Evolutionary conservation across 225 moss, liverwort and hornwort genomes (phyloP), one percentile per base, ranked within the genome.

Genomic region (Physcomitrium patens): DNA sequence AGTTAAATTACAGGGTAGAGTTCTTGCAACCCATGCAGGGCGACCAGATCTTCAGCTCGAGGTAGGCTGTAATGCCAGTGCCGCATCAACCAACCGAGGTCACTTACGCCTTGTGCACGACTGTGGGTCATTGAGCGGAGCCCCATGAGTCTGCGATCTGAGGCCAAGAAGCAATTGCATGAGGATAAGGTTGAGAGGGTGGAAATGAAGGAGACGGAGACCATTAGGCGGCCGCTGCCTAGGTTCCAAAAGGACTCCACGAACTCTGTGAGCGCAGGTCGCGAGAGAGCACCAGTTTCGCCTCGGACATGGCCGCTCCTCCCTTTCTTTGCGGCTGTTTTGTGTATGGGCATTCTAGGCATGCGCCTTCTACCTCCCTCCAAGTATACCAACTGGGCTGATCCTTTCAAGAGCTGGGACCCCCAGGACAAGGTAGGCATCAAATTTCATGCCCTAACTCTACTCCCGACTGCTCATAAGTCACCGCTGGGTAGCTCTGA

Each of bases 241-340:
- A 55, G 84, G 71, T 85, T 68, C 57, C 84, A 78, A 60, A 85
- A 85, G 52, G 84, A 85, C 63, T 71, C 84, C 1, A 81, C 80
- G 8, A 81, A 85, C 75, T 81, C 78, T 13, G 71, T 85, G 41
- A 85, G 84, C 50, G 80, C 71, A 23, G 75, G 74, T 31, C 77
- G 84, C 5, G 84, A 84, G 41, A 65, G 84, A 77, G 77, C 80
- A 0, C 27, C 50, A 24, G 27, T 52, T 62, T 11, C 47, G 43
- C 28, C 72, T 15, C 80, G 85, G 3, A 69, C 74, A 48, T 87
- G 83, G 86, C 86, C 86, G 47, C 67, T 87, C 7, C 70, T 83
- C 51, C 86, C 86, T 12, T 78, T 83, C 72, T 58, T 87, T 43
- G 81, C 73, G 12, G 69, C 57, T 3, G 71, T 84, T 12, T 20